These are phyloP conservation scores for Sporothrix sp. DNA, from an alignment of 2,329 filamentous ascomycete species.

Conservation along the genomic window DNA sequence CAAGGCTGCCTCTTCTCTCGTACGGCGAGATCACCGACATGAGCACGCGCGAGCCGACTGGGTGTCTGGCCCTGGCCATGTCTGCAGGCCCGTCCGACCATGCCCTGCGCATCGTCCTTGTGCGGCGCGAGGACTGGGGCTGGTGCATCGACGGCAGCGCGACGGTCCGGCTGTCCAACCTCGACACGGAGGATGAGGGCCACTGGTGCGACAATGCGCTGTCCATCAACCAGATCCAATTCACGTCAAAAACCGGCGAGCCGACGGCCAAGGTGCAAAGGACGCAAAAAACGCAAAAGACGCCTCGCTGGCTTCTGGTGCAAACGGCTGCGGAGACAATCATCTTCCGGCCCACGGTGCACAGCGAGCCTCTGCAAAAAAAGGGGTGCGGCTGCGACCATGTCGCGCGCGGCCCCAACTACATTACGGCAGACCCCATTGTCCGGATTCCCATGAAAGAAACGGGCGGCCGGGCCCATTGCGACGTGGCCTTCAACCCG, in stretches of 20 bases:
- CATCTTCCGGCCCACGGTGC: slow-evolving; percentile 42
- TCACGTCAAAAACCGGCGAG: slow-evolving; percentile 24
- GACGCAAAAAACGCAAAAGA: no score
- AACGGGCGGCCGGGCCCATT: slow-evolving; percentile 47
- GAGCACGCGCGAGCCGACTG: slow-evolving; percentile 19
- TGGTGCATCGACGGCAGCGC: slow-evolving; percentile 40
- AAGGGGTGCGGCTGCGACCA: slow-evolving; percentile 9
- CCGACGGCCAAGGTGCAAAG: slow-evolving; percentile 20
- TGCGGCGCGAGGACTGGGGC: slow-evolving; percentile 42
- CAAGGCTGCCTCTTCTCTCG: slow-evolving; percentile 35
- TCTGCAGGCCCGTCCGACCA: slow-evolving; percentile 49
- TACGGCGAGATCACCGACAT: slow-evolving; percentile 44
- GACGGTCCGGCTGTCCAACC: slow-evolving; percentile 37
- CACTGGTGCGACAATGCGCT: slow-evolving; percentile 46
- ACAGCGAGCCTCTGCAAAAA: slow-evolving; percentile 25
- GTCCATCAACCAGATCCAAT: slow-evolving; percentile 43
- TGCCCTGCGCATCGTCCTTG: slow-evolving; percentile 43
- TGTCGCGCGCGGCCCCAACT: slow-evolving; percentile 31
- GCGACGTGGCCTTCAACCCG: slow-evolving; percentile 57
- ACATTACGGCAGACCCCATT: slow-evolving; percentile 46
- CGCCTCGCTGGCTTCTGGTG: slow-evolving; percentile 40
- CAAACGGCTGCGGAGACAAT: slow-evolving; percentile 44
- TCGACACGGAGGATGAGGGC: slow-evolving; percentile 34
- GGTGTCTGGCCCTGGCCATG: slow-evolving; percentile 34
- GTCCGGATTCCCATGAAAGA: slow-evolving; percentile 40